Evolutionary conservation across 148 eudicot species (phyloP).

Genomic region (Vaccinium vitisidaea): DNA sequence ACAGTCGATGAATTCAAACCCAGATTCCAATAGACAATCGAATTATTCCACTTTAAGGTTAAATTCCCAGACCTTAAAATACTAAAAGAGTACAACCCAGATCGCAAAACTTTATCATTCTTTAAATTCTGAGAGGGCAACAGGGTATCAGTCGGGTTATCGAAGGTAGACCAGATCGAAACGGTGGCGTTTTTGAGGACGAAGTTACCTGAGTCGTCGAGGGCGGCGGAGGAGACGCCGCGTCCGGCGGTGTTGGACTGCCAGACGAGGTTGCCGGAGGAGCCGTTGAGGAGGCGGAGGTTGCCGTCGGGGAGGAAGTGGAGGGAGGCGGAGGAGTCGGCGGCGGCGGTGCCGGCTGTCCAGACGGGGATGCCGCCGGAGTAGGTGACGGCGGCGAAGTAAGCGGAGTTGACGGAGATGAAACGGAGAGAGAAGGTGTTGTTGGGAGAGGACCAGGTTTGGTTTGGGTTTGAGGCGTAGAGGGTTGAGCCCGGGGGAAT

Average conservation of each 20-base stretch:
- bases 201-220: not conserved
- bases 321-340: not conserved
- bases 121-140: not conserved
- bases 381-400: constrained; percentile 50
- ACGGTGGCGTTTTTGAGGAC: not conserved
- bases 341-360: constrained; percentile 16
- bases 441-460: constrained; percentile 53
- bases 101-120: not conserved
- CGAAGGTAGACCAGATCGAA: constrained; percentile 4
- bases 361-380: constrained; percentile 49
- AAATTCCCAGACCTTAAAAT: not conserved
- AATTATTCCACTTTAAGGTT: not conserved
- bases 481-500: constrained; percentile 46
- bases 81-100: not conserved
- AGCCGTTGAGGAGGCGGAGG: not conserved
- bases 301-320: not conserved
- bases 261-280: not conserved
- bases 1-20: not conserved
- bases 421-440: constrained; percentile 51
- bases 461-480: constrained; percentile 40
- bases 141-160: not conserved
- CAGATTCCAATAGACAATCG: not conserved
- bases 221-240: not conserved
- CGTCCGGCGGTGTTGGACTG: not conserved
- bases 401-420: constrained; percentile 30